Evolutionary conservation across 75 land plant genomes (phyloP).

Genomic region (Larix kaempferi): DNA sequence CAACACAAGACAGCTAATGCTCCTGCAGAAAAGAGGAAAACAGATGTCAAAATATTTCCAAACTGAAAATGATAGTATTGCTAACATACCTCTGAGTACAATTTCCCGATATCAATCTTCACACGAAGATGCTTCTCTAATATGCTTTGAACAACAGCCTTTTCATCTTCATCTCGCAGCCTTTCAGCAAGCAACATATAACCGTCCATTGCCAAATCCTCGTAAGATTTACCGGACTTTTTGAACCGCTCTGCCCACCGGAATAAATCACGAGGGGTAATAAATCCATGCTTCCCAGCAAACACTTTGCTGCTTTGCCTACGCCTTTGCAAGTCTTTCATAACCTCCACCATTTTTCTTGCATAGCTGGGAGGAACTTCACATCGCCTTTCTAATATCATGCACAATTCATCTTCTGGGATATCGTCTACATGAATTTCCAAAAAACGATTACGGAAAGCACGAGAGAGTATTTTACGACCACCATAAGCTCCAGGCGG

Average conservation of each 20-base stretch:
- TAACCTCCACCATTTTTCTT: conserved; percentile 88
- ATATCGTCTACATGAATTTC: conserved; percentile 99
- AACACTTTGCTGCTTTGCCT: conserved; percentile 90
- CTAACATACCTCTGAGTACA: conserved; percentile 51
- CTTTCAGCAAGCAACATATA: conserved; percentile 88
- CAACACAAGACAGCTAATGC: no score
- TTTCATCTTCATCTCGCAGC: conserved; percentile 72
- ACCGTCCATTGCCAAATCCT: conserved; percentile 89
- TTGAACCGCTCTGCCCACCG: conserved; percentile 92
- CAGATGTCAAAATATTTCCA: neutral
- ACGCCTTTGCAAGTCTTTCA: conserved; percentile 90
- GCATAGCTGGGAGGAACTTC: conserved; percentile 83
- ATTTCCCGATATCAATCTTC: conserved; percentile 42
- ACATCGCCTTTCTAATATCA: conserved; percentile 78
- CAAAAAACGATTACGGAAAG: conserved; percentile 96
- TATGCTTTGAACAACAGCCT: conserved; percentile 54
- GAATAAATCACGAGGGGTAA: conserved; percentile 94
- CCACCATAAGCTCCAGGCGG: conserved; percentile 97
- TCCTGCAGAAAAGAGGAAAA: no score
- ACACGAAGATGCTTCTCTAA: conserved; percentile 69
- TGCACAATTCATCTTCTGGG: conserved; percentile 76
- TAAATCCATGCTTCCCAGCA: conserved; percentile 99
- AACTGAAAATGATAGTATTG: neutral
- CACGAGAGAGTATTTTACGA: conserved; percentile 94
- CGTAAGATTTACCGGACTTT: conserved; percentile 57